phyloP scores from a whole-genome alignment of 805 yeast genomes.

The Wickerhamiella slavikovae region DNA sequence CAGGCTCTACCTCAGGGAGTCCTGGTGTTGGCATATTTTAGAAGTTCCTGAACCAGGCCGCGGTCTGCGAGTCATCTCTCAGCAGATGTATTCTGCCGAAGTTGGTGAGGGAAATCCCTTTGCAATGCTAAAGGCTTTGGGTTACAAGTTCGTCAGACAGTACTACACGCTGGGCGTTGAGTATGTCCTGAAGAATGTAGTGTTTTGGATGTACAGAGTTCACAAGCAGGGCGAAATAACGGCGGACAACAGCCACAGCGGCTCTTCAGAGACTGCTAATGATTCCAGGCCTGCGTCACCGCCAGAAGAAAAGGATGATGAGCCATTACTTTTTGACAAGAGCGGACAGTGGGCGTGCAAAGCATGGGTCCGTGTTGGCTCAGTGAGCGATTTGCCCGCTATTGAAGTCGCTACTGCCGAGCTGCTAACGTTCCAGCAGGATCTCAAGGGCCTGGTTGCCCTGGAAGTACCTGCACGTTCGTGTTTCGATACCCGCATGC shows the following conservation, averaged over 20 bases:
- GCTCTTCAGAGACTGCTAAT: constrained; percentile 1
- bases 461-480: constrained; percentile 60
- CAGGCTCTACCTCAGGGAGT: too few species aligned
- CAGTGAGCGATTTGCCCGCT: constrained; percentile 54
- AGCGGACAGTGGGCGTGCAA: constrained; percentile 24
- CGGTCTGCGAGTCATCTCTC: constrained; percentile 31
- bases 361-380: constrained; percentile 48
- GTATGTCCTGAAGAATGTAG: constrained; percentile 38
- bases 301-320: constrained; percentile 2
- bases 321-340: constrained; percentile 11
- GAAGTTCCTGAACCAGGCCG: constrained; percentile 23
- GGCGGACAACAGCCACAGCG: constrained; percentile 9
- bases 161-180: constrained; percentile 42
- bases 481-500: constrained; percentile 58
- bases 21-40: too few species aligned
- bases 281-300: too few species aligned
- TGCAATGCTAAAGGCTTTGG: constrained; percentile 35
- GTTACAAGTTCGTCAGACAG: constrained; percentile 44
- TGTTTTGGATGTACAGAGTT: constrained; percentile 32
- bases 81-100: constrained; percentile 39
- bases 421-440: constrained; percentile 39
- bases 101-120: constrained; percentile 19
- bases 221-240: too few species aligned
- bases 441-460: constrained; percentile 44
- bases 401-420: constrained; percentile 45